Evolutionary conservation across 1,139 yeast species (phyloP), one percentile per base, ranked within the genome.

Genomic region (Eremothecium coryli): DNA sequence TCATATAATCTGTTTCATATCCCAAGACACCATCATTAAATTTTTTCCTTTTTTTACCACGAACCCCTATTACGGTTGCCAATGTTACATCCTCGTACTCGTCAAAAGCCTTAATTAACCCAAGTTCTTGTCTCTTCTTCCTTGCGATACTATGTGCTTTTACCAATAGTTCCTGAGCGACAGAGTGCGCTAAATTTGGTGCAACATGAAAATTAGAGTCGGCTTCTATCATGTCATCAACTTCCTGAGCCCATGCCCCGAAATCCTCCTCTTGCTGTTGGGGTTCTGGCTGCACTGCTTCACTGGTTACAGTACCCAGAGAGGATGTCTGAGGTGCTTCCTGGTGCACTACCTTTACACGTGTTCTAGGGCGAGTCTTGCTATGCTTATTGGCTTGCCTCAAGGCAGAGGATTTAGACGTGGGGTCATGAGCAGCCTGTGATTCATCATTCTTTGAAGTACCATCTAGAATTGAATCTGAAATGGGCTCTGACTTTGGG

Each of bases 1-100:
- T 43, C 24, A 54, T 30, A 39, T 43, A 53, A 35, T 52, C 58
- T 4, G 61, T 56, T 38, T 57, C 60, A 36, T 51, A 54, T 2
- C 59, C 60, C 12, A 55, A 36, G 14, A 52, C 42, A 6, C 46
- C 46, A 32, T 56, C 60, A 20, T 42, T 47, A 38, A 45, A 55
- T 42, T 49, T 54, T 45, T 49, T 53, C 27, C 60, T 46, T 35
- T 54, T 57, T 39, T 56, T 55, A 28, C 60, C 60, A 30, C 61
- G 51, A 18, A 56, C 50, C 11, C 61, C 61, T 11, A 55, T 46
- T 5, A 54, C 50, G 4, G 56, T 50, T 2, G 59, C 60, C 48
- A 56, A 45, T 4, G 60, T 48, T 13, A 54, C 52, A 32, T 56
- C 60, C 30, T 56, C 60, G 30, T 40, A 54, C 29, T 54, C 57